phyloP scores from a whole-genome alignment of 164 flowering plant species.

The Paratinospora sagittata region DNA sequence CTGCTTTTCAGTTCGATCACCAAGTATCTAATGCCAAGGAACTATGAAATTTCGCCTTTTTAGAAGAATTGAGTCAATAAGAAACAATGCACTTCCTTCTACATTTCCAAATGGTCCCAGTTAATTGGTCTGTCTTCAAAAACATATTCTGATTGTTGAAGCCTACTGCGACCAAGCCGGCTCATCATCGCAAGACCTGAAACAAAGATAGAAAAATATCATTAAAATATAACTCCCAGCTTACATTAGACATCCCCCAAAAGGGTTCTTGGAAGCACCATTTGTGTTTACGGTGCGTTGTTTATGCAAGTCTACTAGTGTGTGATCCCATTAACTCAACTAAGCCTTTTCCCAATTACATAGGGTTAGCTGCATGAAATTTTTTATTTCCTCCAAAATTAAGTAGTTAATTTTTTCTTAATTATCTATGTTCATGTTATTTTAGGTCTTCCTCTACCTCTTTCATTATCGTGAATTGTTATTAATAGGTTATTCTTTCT shows the following conservation, averaged over 20 bases:
- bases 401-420: too few species aligned
- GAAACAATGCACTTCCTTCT: not conserved
- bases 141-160: conserved; percentile 39
- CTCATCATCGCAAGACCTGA: conserved; percentile 85
- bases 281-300: not conserved
- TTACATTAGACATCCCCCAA: conserved; percentile 1
- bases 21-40: not conserved
- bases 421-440: too few species aligned
- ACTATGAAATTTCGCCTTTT: not conserved
- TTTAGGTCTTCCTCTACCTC: too few species aligned
- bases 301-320: not conserved
- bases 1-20: not conserved
- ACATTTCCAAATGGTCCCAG: conserved; percentile 30
- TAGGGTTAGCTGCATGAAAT: too few species aligned
- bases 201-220: not conserved
- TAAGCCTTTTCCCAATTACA: too few species aligned
- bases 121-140: conserved; percentile 41
- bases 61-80: not conserved
- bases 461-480: too few species aligned
- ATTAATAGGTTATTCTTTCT: too few species aligned
- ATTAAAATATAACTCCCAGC: not conserved
- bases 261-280: not conserved
- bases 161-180: conserved; percentile 56
- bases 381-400: too few species aligned
- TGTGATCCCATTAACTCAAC: too few species aligned